phyloP scores from a whole-genome alignment of 768 basidiomycete genomes.

The Mycena crocata region DNA sequence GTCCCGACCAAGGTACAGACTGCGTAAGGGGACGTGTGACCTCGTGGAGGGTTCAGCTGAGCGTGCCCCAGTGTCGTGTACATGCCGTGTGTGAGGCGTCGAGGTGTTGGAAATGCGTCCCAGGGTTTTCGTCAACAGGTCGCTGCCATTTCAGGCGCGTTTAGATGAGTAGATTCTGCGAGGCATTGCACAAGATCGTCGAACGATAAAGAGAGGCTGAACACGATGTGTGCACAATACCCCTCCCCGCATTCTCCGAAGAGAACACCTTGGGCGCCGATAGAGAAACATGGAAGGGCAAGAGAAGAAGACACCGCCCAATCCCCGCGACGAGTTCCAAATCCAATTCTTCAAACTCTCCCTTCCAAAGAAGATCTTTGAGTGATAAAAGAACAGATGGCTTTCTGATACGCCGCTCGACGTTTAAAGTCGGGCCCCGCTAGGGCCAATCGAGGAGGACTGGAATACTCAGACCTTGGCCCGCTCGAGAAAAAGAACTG shows the following conservation, averaged over 20 bases:
- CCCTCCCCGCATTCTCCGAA: conserved; percentile 32
- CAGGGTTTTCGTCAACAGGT: conserved; percentile 12
- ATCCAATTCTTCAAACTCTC: conserved; percentile 51
- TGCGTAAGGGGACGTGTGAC: conserved; percentile 28
- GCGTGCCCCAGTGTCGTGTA: conserved; percentile 30
- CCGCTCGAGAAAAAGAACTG: conserved; percentile 69
- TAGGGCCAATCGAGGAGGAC: conserved; percentile 72
- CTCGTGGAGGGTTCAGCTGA: conserved; percentile 24
- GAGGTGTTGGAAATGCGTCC: conserved; percentile 19
- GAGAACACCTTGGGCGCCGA: conserved; percentile 34
- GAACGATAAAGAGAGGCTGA: conserved; percentile 25
- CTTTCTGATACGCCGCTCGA: conserved; percentile 80
- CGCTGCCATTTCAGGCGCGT: conserved; percentile 24
- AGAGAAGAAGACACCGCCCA: conserved; percentile 48
- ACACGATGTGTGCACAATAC: conserved; percentile 8
- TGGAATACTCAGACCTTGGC: conserved; percentile 85
- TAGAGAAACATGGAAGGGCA: conserved; percentile 33
- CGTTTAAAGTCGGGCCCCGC: conserved; percentile 69
- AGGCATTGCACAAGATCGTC: conserved; percentile 24
- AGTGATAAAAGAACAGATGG: conserved; percentile 46
- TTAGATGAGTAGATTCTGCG: not conserved
- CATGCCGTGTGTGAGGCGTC: conserved; percentile 23
- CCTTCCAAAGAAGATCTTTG: conserved; percentile 56
- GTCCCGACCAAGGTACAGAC: conserved; percentile 30
- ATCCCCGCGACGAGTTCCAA: conserved; percentile 72